Evolutionary conservation across 1,139 yeast species (phyloP).

Genomic region (Debaryomyces sp.): DNA sequence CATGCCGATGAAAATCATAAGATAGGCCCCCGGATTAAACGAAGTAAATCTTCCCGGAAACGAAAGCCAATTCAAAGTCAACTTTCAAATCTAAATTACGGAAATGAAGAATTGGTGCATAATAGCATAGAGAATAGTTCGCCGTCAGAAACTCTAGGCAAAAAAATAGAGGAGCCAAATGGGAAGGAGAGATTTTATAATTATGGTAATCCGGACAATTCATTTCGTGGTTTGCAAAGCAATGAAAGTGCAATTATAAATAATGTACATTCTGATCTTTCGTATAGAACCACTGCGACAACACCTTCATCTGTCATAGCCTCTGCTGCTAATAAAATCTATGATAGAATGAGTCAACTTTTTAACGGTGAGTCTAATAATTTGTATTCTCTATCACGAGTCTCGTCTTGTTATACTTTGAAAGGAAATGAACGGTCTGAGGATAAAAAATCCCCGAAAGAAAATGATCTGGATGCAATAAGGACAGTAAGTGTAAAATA

Average conservation of each 20-base stretch:
- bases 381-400: conserved; percentile 22
- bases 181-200: background rate
- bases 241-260: background rate
- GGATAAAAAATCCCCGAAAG: conserved; percentile 6
- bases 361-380: conserved; percentile 20
- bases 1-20: background rate
- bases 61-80: background rate
- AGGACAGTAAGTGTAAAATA: conserved; percentile 11
- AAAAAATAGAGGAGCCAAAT: background rate
- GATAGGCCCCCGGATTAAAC: background rate
- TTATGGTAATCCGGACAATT: conserved; percentile 22
- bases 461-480: conserved; percentile 2
- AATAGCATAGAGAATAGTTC: background rate
- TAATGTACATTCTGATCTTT: conserved; percentile 5
- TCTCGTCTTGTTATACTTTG: background rate
- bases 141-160: background rate
- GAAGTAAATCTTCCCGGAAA: background rate
- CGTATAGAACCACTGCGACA: background rate
- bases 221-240: conserved; percentile 19
- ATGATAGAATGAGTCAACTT: conserved; percentile 16
- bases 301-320: conserved; percentile 6
- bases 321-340: conserved; percentile 11
- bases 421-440: background rate
- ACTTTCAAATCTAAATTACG: background rate
- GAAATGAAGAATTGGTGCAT: background rate